Base-by-base conservation (phyloP, 495 filamentous ascomycete genomes). In the Emericellopsis terricola region DNA sequence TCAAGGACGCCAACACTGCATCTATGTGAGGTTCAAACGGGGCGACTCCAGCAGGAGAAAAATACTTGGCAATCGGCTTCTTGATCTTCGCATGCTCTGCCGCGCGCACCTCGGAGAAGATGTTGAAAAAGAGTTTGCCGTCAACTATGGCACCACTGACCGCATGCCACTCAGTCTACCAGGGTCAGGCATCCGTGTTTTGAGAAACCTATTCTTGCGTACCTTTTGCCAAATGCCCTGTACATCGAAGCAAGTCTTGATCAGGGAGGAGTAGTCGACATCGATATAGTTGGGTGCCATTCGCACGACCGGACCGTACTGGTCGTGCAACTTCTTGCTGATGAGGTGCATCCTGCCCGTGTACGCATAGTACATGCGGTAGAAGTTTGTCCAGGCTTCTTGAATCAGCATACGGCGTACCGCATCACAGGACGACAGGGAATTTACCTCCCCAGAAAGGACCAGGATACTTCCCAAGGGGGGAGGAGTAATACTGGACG, bases 231-330 rank as follows among this genome's bases (percentile, higher is more conserved):
- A 45, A 4, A 42, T 36, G 13, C 27, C 43, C 19, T 43, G 42
- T 28, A 31, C 36, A 27, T 39, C 38, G 29, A 43, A 51, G 5
- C 44, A 29, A 8, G 38, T 41, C 34, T 46, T 47, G 35, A 44
- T 38, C 24, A 44, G n/a, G n/a, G 39, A 38, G 31, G 51, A 41
- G 16, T 42, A 44, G 23, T 53, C 53, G 24, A 62, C 44, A 20
- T 52, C 53, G n/a, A 62, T 30, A 27, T 53, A 41, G 27, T 57
- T 50, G 14, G 56, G 57, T 1, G 41, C 54, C 19, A 57, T 42
- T 2, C 54, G 52, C 9, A 61, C 56, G 3, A 57, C 47, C 2
- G 42, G 42, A 4, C 57, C 53, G 33, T 59, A 61, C 33, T 50
- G 46, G 3, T 46, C 41, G 42, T 61, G 59, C 6, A 62, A 39